These are phyloP conservation scores for Talaromyces marneffei DNA, from an alignment of 2,329 filamentous ascomycete species.

Conservation along the genomic window DNA sequence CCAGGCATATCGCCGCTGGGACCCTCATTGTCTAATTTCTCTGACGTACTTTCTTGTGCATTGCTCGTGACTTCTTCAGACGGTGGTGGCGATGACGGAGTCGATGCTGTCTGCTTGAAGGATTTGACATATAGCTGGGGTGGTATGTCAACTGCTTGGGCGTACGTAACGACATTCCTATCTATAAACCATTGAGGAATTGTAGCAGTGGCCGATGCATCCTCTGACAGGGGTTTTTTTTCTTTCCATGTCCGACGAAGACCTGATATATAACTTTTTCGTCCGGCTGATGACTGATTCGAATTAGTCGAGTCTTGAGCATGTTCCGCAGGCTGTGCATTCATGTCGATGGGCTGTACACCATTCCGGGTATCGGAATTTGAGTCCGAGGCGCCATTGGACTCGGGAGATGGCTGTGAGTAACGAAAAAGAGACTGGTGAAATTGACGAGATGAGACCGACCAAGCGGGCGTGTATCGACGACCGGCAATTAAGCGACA, in stretches of 20 bases:
- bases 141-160: neutral
- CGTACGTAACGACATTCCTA: conserved; percentile 28
- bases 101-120: neutral
- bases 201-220: conserved; percentile 18
- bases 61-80: neutral
- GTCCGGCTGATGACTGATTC: conserved; percentile 20
- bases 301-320: neutral
- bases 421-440: conserved; percentile 28
- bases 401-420: conserved; percentile 26
- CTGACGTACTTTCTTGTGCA: neutral
- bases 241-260: conserved; percentile 36
- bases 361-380: conserved; percentile 20
- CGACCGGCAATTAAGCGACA: conserved; percentile 35
- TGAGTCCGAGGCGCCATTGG: conserved; percentile 22
- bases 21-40: neutral
- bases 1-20: conserved; percentile 9
- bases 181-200: conserved; percentile 37
- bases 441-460: conserved; percentile 26
- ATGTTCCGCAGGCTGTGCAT: conserved; percentile 9
- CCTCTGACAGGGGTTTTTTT: conserved; percentile 22
- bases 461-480: conserved; percentile 26
- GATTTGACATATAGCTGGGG: neutral
- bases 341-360: conserved; percentile 9
- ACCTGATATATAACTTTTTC: conserved; percentile 34
- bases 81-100: neutral